Conservation (phyloP, 768 basidiomycete genomes). For the Lentinula sp. region DNA sequence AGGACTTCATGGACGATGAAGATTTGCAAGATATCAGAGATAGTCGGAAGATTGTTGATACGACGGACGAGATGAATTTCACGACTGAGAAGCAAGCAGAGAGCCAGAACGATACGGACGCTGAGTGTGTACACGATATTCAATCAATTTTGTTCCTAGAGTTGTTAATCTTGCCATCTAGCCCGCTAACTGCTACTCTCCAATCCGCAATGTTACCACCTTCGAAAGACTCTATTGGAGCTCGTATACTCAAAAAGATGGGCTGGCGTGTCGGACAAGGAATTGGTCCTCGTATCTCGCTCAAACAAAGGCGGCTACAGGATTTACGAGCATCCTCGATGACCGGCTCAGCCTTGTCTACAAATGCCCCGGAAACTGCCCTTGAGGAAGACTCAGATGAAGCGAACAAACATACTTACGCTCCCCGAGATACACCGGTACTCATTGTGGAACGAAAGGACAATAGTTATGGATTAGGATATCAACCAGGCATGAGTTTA, state of each 20-base stretch:
- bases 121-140: conserved; percentile 18
- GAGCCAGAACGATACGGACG: conserved; percentile 30
- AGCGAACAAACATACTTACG: conserved; percentile 81
- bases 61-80: conserved; percentile 72
- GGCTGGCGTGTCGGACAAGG: conserved; percentile 94
- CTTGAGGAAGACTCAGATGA: conserved; percentile 67
- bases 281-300: conserved; percentile 82
- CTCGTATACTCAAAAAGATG: conserved; percentile 87
- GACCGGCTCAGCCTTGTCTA: conserved; percentile 19
- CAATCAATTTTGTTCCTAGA: neutral
- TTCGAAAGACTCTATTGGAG: conserved; percentile 75
- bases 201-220: conserved; percentile 65
- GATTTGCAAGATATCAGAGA: conserved; percentile 82
- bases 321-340: conserved; percentile 42
- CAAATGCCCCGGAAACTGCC: conserved; percentile 22
- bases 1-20: conserved; percentile 99
- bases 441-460: conserved; percentile 63
- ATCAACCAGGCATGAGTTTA: conserved; percentile 56
- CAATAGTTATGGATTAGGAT: conserved; percentile 78
- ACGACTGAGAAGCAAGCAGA: conserved; percentile 51
- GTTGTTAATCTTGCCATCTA: conserved; percentile 17
- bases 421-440: conserved; percentile 72
- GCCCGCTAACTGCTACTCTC: conserved; percentile 58
- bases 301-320: conserved; percentile 68
- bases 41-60: conserved; percentile 67